A percentile compares a stretch with the other conserved stretches of the same genome.
Evolutionary conservation across 208 protist species (phyloP).

Genomic region (Leishmania aethiopica): DNA sequence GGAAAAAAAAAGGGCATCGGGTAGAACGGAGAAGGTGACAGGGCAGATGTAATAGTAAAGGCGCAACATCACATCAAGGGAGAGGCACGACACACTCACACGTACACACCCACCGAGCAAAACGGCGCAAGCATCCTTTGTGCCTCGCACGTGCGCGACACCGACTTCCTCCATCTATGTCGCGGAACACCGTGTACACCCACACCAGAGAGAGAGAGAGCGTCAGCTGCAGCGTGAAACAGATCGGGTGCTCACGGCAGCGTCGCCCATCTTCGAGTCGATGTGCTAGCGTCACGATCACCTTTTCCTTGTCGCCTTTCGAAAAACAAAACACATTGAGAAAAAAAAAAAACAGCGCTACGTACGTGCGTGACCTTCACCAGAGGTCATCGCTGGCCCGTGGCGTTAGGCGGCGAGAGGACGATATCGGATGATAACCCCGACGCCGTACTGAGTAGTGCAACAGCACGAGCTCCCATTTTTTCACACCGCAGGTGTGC

Average conservation of each 20-base stretch:
- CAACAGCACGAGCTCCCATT: background rate
- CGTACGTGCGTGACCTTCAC: background rate
- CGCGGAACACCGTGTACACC: background rate
- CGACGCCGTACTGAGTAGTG: background rate
- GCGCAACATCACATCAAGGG: background rate
- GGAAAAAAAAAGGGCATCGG: background rate
- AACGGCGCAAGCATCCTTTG: background rate
- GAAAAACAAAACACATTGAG: background rate
- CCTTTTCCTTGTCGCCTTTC: background rate
- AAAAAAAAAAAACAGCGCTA: background rate
- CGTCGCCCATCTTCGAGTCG: background rate
- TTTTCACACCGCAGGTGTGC: background rate
- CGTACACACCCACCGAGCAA: background rate
- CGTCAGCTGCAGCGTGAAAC: background rate
- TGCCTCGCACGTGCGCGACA: background rate
- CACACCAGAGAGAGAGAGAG: background rate
- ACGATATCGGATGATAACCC: background rate
- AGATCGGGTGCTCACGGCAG: background rate
- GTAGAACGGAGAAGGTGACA: background rate
- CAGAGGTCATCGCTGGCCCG: background rate
- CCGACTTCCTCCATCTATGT: background rate
- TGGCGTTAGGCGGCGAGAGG: background rate
- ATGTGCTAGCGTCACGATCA: background rate
- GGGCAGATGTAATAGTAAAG: background rate
- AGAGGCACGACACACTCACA: background rate